phyloP scores from a whole-genome alignment of 257 asterid genomes.

The Salvia hispanica region DNA sequence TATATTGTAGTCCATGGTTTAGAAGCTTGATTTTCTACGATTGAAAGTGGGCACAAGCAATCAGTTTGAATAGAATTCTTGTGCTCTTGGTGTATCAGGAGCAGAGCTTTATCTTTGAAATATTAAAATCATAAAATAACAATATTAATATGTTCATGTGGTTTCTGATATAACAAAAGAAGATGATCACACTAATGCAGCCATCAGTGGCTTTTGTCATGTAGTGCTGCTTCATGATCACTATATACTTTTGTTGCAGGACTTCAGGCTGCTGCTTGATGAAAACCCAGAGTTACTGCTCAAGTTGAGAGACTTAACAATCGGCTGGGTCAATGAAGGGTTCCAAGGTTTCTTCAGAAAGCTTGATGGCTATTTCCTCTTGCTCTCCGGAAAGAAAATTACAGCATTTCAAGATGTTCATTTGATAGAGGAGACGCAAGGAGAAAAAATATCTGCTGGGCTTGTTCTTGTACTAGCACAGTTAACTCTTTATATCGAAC shows the following conservation, averaged over 20 bases:
- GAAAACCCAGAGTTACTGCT: constrained; percentile 62
- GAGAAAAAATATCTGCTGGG: constrained; percentile 76
- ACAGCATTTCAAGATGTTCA: constrained; percentile 49
- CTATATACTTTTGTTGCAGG: constrained; percentile 51
- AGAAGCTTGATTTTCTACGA: background rate
- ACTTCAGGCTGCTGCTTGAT: constrained; percentile 76
- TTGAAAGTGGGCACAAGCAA: constrained; percentile 2
- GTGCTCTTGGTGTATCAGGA: background rate
- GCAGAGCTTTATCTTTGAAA: constrained; percentile 6
- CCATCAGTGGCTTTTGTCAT: constrained; percentile 4
- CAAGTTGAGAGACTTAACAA: constrained; percentile 66
- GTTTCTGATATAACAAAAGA: background rate
- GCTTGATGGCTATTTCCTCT: constrained; percentile 65
- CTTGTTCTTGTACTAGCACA: constrained; percentile 87
- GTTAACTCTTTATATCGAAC: constrained; percentile 71
- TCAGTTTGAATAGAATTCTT: constrained; percentile 18
- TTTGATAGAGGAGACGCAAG: constrained; percentile 52
- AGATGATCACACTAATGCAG: background rate
- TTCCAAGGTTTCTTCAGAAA: constrained; percentile 84
- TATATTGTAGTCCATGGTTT: background rate
- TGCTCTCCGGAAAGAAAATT: constrained; percentile 72
- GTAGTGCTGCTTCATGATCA: constrained; percentile 28
- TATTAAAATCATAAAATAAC: background rate
- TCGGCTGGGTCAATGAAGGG: constrained; percentile 90
- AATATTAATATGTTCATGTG: constrained; percentile 24